Evolutionary conservation across 768 basidiomycete genomes (phyloP).

Genomic region (Phlegmacium glaucopus): DNA sequence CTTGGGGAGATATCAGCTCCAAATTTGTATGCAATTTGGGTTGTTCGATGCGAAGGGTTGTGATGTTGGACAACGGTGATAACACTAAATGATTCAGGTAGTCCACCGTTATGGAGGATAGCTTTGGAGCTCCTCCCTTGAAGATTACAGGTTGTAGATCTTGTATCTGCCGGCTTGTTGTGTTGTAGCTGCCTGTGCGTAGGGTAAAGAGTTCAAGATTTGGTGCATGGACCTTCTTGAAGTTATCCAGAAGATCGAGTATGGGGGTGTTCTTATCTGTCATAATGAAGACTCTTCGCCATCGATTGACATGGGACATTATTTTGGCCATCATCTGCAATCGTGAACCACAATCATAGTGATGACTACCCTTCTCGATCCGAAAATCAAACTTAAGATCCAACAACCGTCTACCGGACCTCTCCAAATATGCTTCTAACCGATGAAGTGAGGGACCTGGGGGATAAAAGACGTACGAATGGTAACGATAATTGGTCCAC

Average conservation of each 20-base stretch:
- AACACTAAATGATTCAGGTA: neutral
- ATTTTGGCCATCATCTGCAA: constrained; percentile 5
- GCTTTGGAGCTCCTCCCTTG: constrained; percentile 13
- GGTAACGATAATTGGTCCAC: constrained; percentile 17
- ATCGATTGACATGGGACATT: constrained; percentile 8
- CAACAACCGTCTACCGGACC: constrained; percentile 12
- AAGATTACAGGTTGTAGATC: constrained; percentile 10
- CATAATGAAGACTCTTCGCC: constrained; percentile 13
- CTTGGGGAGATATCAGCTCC: neutral
- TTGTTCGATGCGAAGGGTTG: constrained; percentile 15
- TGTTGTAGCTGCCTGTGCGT: neutral
- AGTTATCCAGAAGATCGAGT: neutral
- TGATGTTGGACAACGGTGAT: constrained; percentile 15
- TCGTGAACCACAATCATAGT: constrained; percentile 2
- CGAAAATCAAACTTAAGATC: constrained; percentile 17
- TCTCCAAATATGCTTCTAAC: constrained; percentile 16
- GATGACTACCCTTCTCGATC: neutral
- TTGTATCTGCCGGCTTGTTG: neutral
- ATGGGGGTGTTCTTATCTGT: constrained; percentile 2
- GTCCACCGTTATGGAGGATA: constrained; percentile 14
- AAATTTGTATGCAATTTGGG: neutral
- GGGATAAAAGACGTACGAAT: neutral
- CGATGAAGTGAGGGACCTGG: constrained; percentile 8
- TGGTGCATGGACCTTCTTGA: constrained; percentile 7
- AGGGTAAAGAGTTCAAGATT: constrained; percentile 14